A percentile compares a stretch with the other conserved stretches of the same genome.
phyloP scores from a whole-genome alignment of 2,329 filamentous ascomycete species.

The Diplodia corticola region DNA sequence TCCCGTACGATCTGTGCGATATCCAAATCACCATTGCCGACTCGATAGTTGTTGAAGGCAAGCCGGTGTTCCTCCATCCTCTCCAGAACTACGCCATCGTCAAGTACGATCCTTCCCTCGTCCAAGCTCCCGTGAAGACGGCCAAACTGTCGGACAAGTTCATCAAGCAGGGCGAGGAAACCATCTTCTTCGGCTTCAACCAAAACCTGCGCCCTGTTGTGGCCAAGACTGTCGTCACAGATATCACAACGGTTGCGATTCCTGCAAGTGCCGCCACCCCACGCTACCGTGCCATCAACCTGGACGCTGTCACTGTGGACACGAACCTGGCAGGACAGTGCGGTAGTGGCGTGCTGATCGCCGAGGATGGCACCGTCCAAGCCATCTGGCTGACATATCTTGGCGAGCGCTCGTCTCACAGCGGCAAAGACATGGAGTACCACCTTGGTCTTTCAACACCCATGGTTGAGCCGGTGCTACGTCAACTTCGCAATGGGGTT shows the following conservation, averaged over 20 bases:
- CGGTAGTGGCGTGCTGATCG: slow-evolving; percentile 87
- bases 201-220: slow-evolving; percentile 92
- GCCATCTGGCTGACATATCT: slow-evolving; percentile 97
- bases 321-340: slow-evolving; percentile 84
- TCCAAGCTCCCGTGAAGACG: slow-evolving; percentile 90
- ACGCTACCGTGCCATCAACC: slow-evolving; percentile 86
- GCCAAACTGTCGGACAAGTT: slow-evolving; percentile 78
- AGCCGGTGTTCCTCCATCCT: slow-evolving; percentile 93
- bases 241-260: slow-evolving; percentile 95
- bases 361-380: slow-evolving; percentile 87
- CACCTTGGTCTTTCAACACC: slow-evolving; percentile 90
- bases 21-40: slow-evolving; percentile 96
- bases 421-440: slow-evolving; percentile 90
- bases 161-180: slow-evolving; percentile 90
- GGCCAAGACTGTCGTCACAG: slow-evolving; percentile 90
- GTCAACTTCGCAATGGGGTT: slow-evolving; percentile 77
- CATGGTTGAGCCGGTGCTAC: slow-evolving; percentile 82
- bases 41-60: slow-evolving; percentile 90
- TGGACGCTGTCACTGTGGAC: slow-evolving; percentile 91
- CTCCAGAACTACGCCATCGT: slow-evolving; percentile 96
- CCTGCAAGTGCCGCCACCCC: slow-evolving; percentile 90
- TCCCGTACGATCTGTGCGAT: slow-evolving; percentile 95
- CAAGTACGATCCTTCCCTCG: slow-evolving; percentile 88
- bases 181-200: slow-evolving; percentile 98
- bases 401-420: slow-evolving; percentile 77